These are phyloP conservation scores for Xerocomus potaroensis DNA, from an alignment of 768 basidiomycete genomes.

Conservation along the genomic window DNA sequence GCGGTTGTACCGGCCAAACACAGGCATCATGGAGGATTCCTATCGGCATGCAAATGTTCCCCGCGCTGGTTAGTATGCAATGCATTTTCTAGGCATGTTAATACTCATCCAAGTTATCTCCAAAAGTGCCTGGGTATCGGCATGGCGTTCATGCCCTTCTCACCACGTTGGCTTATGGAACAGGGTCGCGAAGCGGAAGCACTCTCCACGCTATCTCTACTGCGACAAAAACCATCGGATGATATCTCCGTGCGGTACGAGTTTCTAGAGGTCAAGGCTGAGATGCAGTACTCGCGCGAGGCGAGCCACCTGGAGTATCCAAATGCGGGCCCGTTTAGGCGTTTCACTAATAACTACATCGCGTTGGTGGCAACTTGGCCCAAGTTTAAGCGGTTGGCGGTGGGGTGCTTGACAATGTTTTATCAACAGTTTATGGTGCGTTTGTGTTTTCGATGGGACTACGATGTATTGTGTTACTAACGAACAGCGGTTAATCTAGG, in stretches of 20 bases:
- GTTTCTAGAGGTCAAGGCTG: constrained; percentile 38
- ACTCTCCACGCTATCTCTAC: constrained; percentile 29
- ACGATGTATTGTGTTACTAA: not conserved
- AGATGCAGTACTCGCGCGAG: constrained; percentile 27
- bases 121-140: constrained; percentile 28
- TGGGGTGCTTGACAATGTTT: constrained; percentile 31
- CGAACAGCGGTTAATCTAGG: constrained; percentile 12
- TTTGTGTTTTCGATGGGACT: not conserved
- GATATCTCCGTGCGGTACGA: constrained; percentile 35
- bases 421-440: constrained; percentile 32
- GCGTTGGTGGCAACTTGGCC: constrained; percentile 27
- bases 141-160: constrained; percentile 37
- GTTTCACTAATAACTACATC: constrained; percentile 22
- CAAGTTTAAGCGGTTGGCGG: constrained; percentile 28
- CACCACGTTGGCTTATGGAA: constrained; percentile 41
- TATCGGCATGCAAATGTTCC: constrained; percentile 36
- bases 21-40: constrained; percentile 35
- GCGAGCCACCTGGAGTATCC: constrained; percentile 16
- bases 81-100: constrained; percentile 2
- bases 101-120: not conserved
- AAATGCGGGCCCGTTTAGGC: constrained; percentile 17
- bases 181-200: constrained; percentile 36
- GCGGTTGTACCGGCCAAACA: constrained; percentile 29
- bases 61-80: constrained; percentile 33
- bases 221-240: constrained; percentile 33